These are phyloP conservation scores for Macrocystidia cucumis DNA, from an alignment of 1,284 basidiomycete genomes.

Conservation along the genomic window DNA sequence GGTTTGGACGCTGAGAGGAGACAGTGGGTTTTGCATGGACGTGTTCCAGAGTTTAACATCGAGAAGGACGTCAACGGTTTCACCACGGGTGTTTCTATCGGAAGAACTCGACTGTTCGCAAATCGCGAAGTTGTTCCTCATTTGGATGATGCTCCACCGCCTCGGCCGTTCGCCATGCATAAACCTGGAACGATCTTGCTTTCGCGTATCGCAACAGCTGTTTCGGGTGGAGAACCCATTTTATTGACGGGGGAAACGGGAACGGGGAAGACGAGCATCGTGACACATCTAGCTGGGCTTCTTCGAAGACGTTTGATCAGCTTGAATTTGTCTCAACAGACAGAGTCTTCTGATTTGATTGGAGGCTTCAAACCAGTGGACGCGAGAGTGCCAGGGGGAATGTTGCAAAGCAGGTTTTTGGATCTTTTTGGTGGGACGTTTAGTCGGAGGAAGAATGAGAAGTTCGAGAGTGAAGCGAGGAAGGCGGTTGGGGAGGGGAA, in stretches of 20 bases:
- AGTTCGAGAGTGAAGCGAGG: constrained; percentile 79
- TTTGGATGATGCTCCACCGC: constrained; percentile 18
- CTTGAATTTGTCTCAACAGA: constrained; percentile 95
- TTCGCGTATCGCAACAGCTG: constrained; percentile 74
- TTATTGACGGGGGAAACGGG: constrained; percentile 97
- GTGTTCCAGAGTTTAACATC: constrained; percentile 61
- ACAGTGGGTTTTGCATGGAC: constrained; percentile 34
- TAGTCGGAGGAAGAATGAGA: constrained; percentile 84
- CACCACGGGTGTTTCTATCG: constrained; percentile 45
- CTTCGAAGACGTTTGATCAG: constrained; percentile 77
- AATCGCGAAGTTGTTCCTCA: constrained; percentile 27
- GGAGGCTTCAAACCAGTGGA: constrained; percentile 97
- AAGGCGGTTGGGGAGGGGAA: constrained; percentile 79
- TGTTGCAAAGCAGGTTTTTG: constrained; percentile 73
- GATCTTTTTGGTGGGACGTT: constrained; percentile 87
- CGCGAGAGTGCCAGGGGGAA: constrained; percentile 69
- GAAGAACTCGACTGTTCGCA: constrained; percentile 48
- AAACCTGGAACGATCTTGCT: constrained; percentile 79
- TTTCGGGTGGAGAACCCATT: constrained; percentile 77
- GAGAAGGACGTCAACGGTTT: constrained; percentile 62
- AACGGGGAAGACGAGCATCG: constrained; percentile 94
- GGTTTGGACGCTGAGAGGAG: constrained; percentile 42
- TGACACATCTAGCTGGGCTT: constrained; percentile 84
- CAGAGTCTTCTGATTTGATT: constrained; percentile 90
- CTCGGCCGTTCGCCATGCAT: constrained; percentile 84